Evolutionary conservation across 306 rosid genomes (phyloP), one percentile per base, ranked within the genome.

Genomic region (Boehmeria nivea): DNA sequence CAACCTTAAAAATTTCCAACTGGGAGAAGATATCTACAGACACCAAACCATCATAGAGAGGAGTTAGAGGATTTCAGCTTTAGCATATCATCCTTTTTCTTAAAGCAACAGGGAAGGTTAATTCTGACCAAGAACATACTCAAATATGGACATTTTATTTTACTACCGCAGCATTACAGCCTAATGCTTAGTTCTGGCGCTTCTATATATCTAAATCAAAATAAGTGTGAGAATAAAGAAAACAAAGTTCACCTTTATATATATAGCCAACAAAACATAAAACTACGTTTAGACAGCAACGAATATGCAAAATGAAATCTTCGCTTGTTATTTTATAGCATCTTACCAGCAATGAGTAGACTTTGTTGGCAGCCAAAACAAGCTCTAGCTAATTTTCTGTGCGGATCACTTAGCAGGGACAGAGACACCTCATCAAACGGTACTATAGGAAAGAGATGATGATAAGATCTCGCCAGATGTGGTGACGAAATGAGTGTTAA

Each of bases 401-500:
- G 74, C 4, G 68, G 73, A 65, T 78, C 79, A 66, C 62, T 73
- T 64, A 60, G 78, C 51, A 74, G 53, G 19, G 81, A 76, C 5
- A 60, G 57, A 61, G 94, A 31, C 59, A 84, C 85, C 81, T 91
- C 96, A 66, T 76, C 89, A 65, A 84, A 91, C n/a, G 88, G 95
- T 48, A 87, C 84, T 33, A 86, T 80, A 12, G 98, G 98, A 67
- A 91, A 91, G 60, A 91, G 93, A 80, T 87, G 96, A 65, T 87
- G 98, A 71, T 91, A 91, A 21, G 98, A 91, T 81, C 96, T 82
- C 61, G 98, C 98, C 74, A 91, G 76, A 78, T 91, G 98, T 38
- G 98, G 96, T 0, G 98, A 91, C 17, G 96, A 87, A 70, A 91
- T 91, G 43, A 91, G 98, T 12, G 98, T 87, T 85, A 87, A 78